Evolutionary conservation across 2,329 filamentous ascomycete species (phyloP).

Genomic region (Talaromyces sp.): DNA sequence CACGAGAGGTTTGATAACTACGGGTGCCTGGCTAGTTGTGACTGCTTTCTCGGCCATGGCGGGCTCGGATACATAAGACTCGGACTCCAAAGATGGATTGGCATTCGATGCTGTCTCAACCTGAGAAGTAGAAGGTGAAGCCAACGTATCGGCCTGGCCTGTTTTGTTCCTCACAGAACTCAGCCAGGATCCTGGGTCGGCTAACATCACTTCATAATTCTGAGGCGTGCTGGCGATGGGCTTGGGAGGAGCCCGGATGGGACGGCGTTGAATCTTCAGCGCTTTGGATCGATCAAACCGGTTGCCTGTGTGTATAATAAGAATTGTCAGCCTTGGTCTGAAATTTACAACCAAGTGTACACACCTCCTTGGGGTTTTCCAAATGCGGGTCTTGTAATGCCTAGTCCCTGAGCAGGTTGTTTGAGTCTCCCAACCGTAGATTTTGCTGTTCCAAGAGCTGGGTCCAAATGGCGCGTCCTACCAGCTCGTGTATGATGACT

Average conservation of each 20-base stretch:
- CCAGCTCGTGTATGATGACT: background rate
- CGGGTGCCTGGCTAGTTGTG: background rate
- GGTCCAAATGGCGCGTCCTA: background rate
- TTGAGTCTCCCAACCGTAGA: background rate
- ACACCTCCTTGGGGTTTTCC: background rate
- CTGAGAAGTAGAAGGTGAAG: background rate
- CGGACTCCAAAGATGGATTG: background rate
- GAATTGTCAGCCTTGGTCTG: background rate
- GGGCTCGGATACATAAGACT: background rate
- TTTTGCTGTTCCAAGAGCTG: background rate
- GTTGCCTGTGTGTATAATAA: background rate
- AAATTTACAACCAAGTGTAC: background rate
- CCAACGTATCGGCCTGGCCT: background rate
- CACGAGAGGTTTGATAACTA: background rate
- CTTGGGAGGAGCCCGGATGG: background rate
- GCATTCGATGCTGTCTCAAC: background rate
- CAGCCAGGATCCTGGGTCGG: background rate
- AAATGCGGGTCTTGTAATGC: background rate
- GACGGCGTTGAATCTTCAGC: background rate
- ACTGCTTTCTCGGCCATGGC: background rate
- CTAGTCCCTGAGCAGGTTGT: too few species aligned
- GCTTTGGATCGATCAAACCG: background rate
- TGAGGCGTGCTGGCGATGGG: background rate
- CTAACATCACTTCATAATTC: background rate
- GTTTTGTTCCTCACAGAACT: background rate